Evolutionary conservation across 2,329 filamentous ascomycete species (phyloP).

Genomic region (Fusarium temperatum): DNA sequence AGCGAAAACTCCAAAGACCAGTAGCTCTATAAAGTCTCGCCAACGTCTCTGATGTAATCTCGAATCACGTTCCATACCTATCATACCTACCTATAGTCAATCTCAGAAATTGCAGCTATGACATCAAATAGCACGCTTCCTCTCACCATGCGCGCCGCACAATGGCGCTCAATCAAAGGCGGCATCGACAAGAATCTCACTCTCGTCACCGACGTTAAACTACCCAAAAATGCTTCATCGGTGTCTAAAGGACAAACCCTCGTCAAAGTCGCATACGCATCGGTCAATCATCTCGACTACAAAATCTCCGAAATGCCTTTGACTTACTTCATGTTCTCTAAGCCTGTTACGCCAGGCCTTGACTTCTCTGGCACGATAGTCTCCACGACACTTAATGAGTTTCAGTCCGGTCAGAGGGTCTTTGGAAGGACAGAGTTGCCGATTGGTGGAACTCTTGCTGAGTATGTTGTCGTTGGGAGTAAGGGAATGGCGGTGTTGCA

Average conservation of each 20-base stretch:
- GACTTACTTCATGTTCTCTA: not conserved
- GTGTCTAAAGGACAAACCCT: conserved; percentile 12
- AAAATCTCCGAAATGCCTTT: conserved; percentile 32
- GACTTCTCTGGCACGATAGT: conserved; percentile 34
- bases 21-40: not conserved
- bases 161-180: conserved; percentile 27
- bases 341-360: conserved; percentile 22
- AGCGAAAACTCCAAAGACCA: not conserved
- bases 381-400: not conserved
- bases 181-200: conserved; percentile 33
- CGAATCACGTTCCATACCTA: no score
- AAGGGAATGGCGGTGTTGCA: conserved; percentile 3
- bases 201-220: not conserved
- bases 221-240: not conserved
- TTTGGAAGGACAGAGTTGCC: conserved; percentile 28
- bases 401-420: conserved; percentile 6
- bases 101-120: not conserved
- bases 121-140: conserved; percentile 9
- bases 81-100: no score
- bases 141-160: conserved; percentile 23
- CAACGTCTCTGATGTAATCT: no score
- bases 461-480: conserved; percentile 23
- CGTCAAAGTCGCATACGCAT: conserved; percentile 30
- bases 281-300: conserved; percentile 35
- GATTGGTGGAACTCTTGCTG: conserved; percentile 9